Conservation (phyloP, 1,284 basidiomycete species). For the Leccinum solheimii region DNA sequence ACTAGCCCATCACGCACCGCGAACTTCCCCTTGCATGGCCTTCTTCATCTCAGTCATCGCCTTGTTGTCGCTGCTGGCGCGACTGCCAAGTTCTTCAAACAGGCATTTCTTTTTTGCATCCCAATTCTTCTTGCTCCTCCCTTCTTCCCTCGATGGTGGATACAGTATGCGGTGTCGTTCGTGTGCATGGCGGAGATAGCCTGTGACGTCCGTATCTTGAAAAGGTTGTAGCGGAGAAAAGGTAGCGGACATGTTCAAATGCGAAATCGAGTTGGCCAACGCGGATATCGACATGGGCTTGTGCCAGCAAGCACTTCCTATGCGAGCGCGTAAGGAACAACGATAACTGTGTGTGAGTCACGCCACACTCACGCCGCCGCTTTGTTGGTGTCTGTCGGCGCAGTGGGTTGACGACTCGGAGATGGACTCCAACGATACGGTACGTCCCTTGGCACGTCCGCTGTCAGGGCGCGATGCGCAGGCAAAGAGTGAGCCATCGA, state of each 20-base stretch:
- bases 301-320: constrained; percentile 84
- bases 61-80: too few species aligned
- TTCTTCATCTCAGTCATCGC: too few species aligned
- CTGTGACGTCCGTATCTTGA: constrained; percentile 85
- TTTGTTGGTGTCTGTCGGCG: constrained; percentile 64
- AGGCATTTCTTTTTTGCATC: too few species aligned
- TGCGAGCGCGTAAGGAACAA: constrained; percentile 9
- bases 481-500: too few species aligned
- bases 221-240: constrained; percentile 85
- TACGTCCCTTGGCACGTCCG: too few species aligned
- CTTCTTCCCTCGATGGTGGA: constrained; percentile 73
- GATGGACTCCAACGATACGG: too few species aligned
- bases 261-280: constrained; percentile 73
- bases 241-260: constrained; percentile 78
- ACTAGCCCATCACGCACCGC: too few species aligned
- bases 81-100: too few species aligned
- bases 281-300: constrained; percentile 85
- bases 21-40: too few species aligned
- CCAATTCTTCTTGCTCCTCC: background rate
- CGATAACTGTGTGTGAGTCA: constrained; percentile 7
- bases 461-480: too few species aligned
- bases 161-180: constrained; percentile 93
- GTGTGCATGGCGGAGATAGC: constrained; percentile 87
- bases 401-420: constrained; percentile 52
- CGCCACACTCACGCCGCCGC: constrained; percentile 65